These are phyloP conservation scores for Neurospora cerealis DNA, from an alignment of 495 filamentous ascomycete genomes.

Conservation along the genomic window DNA sequence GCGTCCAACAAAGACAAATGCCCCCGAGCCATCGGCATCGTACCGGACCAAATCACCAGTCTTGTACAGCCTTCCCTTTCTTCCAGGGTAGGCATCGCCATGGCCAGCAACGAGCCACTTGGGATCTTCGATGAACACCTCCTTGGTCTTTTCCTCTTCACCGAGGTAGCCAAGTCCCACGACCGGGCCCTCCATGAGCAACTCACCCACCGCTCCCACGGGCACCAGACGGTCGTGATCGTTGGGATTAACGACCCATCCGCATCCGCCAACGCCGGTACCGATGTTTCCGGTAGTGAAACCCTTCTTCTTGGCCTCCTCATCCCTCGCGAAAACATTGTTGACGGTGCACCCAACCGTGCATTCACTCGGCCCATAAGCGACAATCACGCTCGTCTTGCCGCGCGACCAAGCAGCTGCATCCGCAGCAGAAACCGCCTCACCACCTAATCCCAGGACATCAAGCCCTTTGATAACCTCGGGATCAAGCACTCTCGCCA, in stretches of 20 bases:
- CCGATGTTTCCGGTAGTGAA: constrained; percentile 29
- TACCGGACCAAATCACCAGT: constrained; percentile 58
- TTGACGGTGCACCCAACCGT: constrained; percentile 39
- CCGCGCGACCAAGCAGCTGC: constrained; percentile 25
- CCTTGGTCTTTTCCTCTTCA: constrained; percentile 31
- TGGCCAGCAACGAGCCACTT: constrained; percentile 38
- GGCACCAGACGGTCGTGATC: constrained; percentile 45
- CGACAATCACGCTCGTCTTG: constrained; percentile 37
- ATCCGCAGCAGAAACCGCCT: constrained; percentile 29
- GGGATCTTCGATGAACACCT: constrained; percentile 40
- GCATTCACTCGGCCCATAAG: constrained; percentile 49
- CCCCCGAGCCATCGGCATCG: constrained; percentile 40
- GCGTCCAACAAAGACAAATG: constrained; percentile 49
- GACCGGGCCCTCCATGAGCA: constrained; percentile 51
- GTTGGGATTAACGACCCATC: constrained; percentile 48
- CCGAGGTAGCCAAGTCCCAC: constrained; percentile 42
- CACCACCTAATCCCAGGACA: constrained; percentile 32
- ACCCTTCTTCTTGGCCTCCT: constrained; percentile 10
- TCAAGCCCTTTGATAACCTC: constrained; percentile 27
- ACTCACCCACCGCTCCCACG: constrained; percentile 49
- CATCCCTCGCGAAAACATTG: constrained; percentile 21
- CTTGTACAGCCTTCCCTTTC: constrained; percentile 51
- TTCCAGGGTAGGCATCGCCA: constrained; percentile 22
- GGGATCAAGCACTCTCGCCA: constrained; percentile 38
- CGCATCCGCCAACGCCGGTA: constrained; percentile 29